Conservation (phyloP, 306 rosid species). For the Malus fusca region DNA sequence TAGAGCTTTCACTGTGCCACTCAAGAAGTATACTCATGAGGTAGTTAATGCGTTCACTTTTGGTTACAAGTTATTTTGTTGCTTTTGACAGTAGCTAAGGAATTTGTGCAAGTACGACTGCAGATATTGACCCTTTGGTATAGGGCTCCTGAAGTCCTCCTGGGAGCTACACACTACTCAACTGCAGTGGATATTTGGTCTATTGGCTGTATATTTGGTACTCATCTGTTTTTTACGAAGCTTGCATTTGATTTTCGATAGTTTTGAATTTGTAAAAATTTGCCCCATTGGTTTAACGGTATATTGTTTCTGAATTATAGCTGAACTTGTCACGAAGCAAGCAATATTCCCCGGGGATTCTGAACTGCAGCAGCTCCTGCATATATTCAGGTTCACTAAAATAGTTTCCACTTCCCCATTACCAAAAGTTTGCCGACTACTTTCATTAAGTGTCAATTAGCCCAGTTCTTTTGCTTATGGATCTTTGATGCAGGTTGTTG, state of each 20-base stretch:
- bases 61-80: not conserved
- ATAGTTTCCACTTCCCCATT: not conserved
- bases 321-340: constrained; percentile 81
- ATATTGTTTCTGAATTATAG: constrained; percentile 23
- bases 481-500: constrained; percentile 43
- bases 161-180: constrained; percentile 95
- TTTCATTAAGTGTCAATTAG: not conserved
- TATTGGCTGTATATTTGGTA: constrained; percentile 92
- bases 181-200: constrained; percentile 96
- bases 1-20: constrained; percentile 83
- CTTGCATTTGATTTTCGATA: not conserved
- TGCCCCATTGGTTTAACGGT: not conserved
- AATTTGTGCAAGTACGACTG: not conserved
- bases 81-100: not conserved
- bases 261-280: not conserved
- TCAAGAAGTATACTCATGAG: constrained; percentile 97
- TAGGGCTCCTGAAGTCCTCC: constrained; percentile 94
- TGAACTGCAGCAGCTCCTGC: constrained; percentile 96
- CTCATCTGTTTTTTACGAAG: not conserved
- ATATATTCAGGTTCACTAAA: constrained; percentile 65
- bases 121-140: constrained; percentile 92
- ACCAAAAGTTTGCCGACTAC: not conserved
- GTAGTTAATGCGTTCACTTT: constrained; percentile 9
- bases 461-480: not conserved
- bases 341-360: constrained; percentile 92